Evolutionary conservation across 495 filamentous ascomycete genomes (phyloP), one percentile per base, ranked within the genome.

Genomic region (Geoglossum glabrum): DNA sequence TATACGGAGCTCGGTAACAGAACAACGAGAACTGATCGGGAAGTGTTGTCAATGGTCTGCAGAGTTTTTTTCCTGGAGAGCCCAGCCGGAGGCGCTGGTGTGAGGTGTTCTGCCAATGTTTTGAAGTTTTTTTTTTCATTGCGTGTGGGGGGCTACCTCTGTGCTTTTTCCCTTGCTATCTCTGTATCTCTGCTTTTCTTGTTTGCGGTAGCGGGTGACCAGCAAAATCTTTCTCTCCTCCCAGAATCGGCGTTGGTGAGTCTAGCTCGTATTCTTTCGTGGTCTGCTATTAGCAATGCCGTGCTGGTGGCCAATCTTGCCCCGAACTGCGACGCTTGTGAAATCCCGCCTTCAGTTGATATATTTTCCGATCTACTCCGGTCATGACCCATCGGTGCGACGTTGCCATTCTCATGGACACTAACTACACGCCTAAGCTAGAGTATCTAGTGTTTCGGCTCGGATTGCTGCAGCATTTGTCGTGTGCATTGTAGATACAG

Each of bases 1-100:
- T 50, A 52, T 8, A 23, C 49, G 49, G 49, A 52, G 17, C 49
- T 52, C 49, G 49, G 49, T 52, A 52, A 52, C 49, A 52, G 11
- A 52, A 3, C 26, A 1, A 30, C 49, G 49, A 52, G 25, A 52
- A 52, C 30, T 52, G 23, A 30, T 19, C 49, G 49, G 49, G 28
- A 25, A 50, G 46, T 15, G 13, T 25, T 8, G 46, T 9, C 3
- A 50, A 28, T 28, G 21, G 1, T 30, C 23, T 52, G n/a, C 1
- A 25, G 26, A 28, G 26, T 31, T 28, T 52, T 30, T 52, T 21
- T 19, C n/a, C 6, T 13, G 40, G n/a, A 9, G 23, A 9, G 10
- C 3, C 13, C 36, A 1, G 11, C 3, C 10, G 11, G 10, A 8
- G 1, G 36, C 11, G 17, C 36, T 40, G 36, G 36, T 40, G 5